These are phyloP conservation scores for Ustilago bromivora DNA, from an alignment of 1,284 basidiomycete species.

Conservation along the genomic window DNA sequence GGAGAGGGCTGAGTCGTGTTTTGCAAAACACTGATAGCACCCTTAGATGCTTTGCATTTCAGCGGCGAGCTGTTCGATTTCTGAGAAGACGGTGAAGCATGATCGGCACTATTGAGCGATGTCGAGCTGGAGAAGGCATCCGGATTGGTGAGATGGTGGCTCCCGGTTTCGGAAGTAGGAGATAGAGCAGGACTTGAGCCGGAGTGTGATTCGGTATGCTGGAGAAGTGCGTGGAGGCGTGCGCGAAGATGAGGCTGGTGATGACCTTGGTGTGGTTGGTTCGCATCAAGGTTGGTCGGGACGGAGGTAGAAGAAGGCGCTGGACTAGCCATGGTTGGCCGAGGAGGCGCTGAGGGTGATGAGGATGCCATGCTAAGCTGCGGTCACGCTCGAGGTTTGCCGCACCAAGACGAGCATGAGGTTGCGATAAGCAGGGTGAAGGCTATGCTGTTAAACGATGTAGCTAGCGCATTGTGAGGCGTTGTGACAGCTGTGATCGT, in stretches of 20 bases:
- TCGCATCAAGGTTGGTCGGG: slow-evolving; percentile 2
- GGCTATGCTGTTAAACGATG: not conserved
- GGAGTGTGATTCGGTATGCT: slow-evolving; percentile 29
- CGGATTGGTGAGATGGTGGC: slow-evolving; percentile 13
- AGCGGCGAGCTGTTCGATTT: slow-evolving; percentile 2
- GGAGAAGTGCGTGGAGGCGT: slow-evolving; percentile 36
- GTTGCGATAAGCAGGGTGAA: not conserved
- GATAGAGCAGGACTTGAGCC: slow-evolving; percentile 36
- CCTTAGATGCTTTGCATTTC: slow-evolving; percentile 16
- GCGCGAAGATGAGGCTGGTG: slow-evolving; percentile 35
- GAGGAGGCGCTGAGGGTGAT: slow-evolving; percentile 1
- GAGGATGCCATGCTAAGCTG: slow-evolving; percentile 8
- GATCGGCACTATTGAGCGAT: slow-evolving; percentile 18
- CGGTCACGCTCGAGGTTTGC: slow-evolving; percentile 1
- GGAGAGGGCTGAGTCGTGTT: not conserved
- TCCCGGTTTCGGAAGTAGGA: slow-evolving; percentile 28
- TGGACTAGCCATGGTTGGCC: slow-evolving; percentile 17
- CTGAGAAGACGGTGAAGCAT: slow-evolving; percentile 11
- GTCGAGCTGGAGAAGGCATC: slow-evolving; percentile 31
- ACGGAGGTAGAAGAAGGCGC: slow-evolving; percentile 13
- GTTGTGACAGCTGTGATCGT: not conserved
- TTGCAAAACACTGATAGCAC: slow-evolving; percentile 30
- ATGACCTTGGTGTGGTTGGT: not conserved
- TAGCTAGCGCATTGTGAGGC: not conserved
- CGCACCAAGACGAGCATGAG: slow-evolving; percentile 15